Evolutionary conservation across 345 rosid species (phyloP).

Genomic region (Mangifera indica): DNA sequence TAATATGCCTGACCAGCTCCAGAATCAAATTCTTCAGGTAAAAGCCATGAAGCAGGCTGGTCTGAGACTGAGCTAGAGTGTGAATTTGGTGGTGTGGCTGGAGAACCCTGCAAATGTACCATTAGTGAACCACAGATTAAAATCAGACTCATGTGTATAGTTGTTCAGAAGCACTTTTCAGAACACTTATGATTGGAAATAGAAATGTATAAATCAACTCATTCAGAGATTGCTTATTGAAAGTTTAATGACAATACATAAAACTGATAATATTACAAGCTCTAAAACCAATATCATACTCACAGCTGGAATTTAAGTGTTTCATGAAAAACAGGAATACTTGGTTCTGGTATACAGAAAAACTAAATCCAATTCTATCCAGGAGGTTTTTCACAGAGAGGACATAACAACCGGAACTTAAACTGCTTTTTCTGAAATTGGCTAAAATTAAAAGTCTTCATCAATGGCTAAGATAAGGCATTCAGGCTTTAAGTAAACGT

Average conservation of each 20-base stretch:
- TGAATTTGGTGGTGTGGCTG: constrained; percentile 77
- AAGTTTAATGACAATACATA: not conserved
- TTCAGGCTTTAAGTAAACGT: not conserved
- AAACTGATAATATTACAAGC: not conserved
- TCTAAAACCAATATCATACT: not conserved
- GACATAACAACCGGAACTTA: no score
- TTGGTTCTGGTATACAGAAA: not conserved
- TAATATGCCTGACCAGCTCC: constrained; percentile 38
- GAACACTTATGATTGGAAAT: not conserved
- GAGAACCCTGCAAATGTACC: constrained; percentile 59
- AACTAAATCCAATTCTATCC: no score
- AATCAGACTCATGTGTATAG: not conserved
- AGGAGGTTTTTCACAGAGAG: no score
- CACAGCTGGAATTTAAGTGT: not conserved
- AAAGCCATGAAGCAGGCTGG: constrained; percentile 46
- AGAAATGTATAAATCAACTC: not conserved
- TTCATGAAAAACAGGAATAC: not conserved
- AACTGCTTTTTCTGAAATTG: no score
- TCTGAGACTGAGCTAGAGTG: constrained; percentile 76
- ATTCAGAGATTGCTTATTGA: not conserved
- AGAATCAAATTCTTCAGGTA: constrained; percentile 66
- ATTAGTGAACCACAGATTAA: constrained; percentile 19
- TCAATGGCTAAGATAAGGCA: not conserved
- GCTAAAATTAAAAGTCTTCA: not conserved
- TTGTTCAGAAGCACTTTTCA: not conserved